A percentile compares a stretch with the other conserved stretches of the same genome.
phyloP scores from a whole-genome alignment of 768 basidiomycete species.

The Auriscalpium microsporum region DNA sequence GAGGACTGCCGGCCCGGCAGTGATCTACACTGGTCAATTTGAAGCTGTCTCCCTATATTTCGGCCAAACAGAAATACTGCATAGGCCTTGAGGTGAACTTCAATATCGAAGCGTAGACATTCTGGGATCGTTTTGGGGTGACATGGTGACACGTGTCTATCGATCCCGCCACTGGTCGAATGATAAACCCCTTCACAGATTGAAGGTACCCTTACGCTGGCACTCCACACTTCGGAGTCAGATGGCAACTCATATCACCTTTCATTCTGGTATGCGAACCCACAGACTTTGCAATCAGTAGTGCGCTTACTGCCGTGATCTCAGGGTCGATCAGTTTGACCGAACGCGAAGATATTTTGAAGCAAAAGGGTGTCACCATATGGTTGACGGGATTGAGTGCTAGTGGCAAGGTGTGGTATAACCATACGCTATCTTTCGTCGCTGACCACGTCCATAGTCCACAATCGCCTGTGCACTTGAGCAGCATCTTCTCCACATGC shows the following conservation, averaged over 20 bases:
- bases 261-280: conserved; percentile 48
- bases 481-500: conserved; percentile 83
- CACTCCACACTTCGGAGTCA: too few species aligned
- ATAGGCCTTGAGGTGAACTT: too few species aligned
- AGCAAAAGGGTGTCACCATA: conserved; percentile 83
- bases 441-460: conserved; percentile 44
- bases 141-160: too few species aligned
- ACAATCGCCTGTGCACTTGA: conserved; percentile 97
- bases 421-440: neutral
- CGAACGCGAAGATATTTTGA: conserved; percentile 61
- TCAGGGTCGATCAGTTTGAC: conserved; percentile 60
- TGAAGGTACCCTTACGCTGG: too few species aligned
- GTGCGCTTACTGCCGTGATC: neutral
- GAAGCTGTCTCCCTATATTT: too few species aligned
- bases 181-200: too few species aligned
- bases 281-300: neutral
- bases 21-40: too few species aligned
- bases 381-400: conserved; percentile 97
- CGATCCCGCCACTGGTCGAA: too few species aligned
- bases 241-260: conserved; percentile 45
- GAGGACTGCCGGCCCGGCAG: too few species aligned
- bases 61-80: too few species aligned
- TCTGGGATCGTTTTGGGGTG: too few species aligned
- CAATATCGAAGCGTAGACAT: too few species aligned
- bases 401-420: conserved; percentile 71